A percentile compares a stretch with the other conserved stretches of the same genome.
Evolutionary conservation across 805 yeast species (phyloP).

Genomic region (Millerago galiae): DNA sequence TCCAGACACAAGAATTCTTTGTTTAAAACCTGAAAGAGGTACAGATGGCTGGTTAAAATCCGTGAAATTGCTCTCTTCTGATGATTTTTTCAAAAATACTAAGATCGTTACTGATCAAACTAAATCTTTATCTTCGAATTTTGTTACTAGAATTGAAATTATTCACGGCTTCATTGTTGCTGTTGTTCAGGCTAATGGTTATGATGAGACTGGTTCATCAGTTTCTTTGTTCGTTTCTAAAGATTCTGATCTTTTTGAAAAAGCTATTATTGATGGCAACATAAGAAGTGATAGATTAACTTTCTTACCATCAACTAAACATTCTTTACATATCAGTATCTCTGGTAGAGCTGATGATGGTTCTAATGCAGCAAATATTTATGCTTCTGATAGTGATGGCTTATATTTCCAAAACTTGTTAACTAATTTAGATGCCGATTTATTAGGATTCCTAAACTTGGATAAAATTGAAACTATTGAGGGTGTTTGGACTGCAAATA

Average conservation of each 20-base stretch:
- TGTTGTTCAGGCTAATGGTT: slow-evolving; percentile 18
- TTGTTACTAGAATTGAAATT: slow-evolving; percentile 26
- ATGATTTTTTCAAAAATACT: slow-evolving; percentile 37
- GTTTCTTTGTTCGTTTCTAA: slow-evolving; percentile 25
- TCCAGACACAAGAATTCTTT: slow-evolving; percentile 30
- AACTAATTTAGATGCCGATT: slow-evolving; percentile 29
- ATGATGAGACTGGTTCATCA: slow-evolving; percentile 19
- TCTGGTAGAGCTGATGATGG: slow-evolving; percentile 17
- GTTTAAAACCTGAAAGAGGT: slow-evolving; percentile 37
- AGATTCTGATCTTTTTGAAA: slow-evolving; percentile 27
- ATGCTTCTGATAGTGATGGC: slow-evolving; percentile 46
- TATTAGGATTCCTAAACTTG: slow-evolving; percentile 28
- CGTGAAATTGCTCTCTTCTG: slow-evolving; percentile 27
- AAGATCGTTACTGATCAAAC: slow-evolving; percentile 26
- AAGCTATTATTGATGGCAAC: slow-evolving; percentile 26
- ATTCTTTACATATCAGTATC: slow-evolving; percentile 35
- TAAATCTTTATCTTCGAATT: slow-evolving; percentile 25
- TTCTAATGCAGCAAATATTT: slow-evolving; percentile 15
- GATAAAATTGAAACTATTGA: slow-evolving; percentile 46
- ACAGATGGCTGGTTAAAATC: slow-evolving; percentile 28
- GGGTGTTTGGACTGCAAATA: slow-evolving; percentile 56
- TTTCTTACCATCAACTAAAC: slow-evolving; percentile 31
- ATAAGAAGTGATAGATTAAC: slow-evolving; percentile 20
- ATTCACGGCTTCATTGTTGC: slow-evolving; percentile 31
- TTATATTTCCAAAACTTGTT: slow-evolving; percentile 40